Evolutionary conservation across 2,329 filamentous ascomycete genomes (phyloP).

Genomic region (Fusarium sp.): DNA sequence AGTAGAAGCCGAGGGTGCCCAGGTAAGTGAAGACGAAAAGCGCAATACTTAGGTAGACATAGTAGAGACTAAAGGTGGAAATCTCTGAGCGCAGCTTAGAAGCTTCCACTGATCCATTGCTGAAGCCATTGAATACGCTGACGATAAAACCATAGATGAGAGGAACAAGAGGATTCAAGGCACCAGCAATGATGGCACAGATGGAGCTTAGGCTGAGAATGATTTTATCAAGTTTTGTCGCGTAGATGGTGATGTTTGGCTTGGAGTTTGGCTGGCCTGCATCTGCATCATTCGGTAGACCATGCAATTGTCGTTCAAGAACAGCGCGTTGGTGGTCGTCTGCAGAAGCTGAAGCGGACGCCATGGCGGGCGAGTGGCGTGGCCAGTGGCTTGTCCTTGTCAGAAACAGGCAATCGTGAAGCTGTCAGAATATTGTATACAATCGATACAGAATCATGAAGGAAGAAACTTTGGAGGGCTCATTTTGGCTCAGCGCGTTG

Average conservation of each 20-base stretch:
- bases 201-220: not conserved
- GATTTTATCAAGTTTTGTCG: not conserved
- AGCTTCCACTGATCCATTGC: not conserved
- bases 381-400: not conserved
- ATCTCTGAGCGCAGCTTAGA: not conserved
- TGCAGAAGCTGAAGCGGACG: not conserved
- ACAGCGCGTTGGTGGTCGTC: not conserved
- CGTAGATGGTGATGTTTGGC: not conserved
- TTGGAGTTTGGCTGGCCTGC: not conserved
- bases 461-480: not conserved
- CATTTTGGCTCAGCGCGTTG: not conserved
- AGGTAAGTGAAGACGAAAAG: slow-evolving; percentile 80
- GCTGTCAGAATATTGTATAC: not conserved
- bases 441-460: not conserved
- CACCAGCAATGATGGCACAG: slow-evolving; percentile 1
- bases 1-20: slow-evolving; percentile 82
- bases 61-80: slow-evolving; percentile 7
- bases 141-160: not conserved
- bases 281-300: not conserved
- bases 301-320: not conserved
- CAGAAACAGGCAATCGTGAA: not conserved
- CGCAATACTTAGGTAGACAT: slow-evolving; percentile 78
- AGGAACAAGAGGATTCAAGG: slow-evolving; percentile 6
- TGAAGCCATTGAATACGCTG: not conserved
- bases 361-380: not conserved